Conservation (phyloP, 257 asterid genomes). For the Knoxia roxburghii region DNA sequence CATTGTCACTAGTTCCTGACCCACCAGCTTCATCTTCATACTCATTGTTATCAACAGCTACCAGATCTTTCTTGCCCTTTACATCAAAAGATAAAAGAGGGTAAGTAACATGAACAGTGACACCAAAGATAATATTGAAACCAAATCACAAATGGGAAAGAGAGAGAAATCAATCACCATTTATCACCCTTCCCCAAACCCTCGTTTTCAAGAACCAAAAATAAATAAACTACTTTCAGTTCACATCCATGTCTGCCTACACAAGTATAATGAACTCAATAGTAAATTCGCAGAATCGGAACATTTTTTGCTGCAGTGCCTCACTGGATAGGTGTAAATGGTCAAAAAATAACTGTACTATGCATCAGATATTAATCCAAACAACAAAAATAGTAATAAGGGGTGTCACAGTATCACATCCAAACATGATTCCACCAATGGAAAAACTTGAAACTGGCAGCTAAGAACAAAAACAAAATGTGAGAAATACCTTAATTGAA, state of each 20-base stretch:
- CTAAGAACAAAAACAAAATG: background rate
- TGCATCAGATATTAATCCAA: background rate
- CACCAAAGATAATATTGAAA: background rate
- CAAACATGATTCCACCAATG: background rate
- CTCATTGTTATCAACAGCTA: slow-evolving; percentile 71
- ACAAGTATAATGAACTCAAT: background rate
- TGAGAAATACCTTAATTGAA: slow-evolving; percentile 58
- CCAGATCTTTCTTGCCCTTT: slow-evolving; percentile 79
- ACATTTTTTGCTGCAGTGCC: no score
- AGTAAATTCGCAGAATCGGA: background rate
- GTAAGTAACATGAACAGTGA: background rate
- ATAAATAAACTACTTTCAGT: background rate
- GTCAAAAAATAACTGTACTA: no score
- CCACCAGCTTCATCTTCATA: slow-evolving; percentile 56
- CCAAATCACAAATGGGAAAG: background rate
- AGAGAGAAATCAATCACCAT: background rate
- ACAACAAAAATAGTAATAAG: background rate
- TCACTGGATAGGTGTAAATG: background rate
- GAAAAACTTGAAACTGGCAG: background rate
- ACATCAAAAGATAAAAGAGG: slow-evolving; percentile 3
- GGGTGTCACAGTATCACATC: background rate
- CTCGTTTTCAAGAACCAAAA: background rate
- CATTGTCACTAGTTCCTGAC: slow-evolving; percentile 49
- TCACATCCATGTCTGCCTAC: background rate
- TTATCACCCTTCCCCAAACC: background rate